Evolutionary conservation across 192 early-diverging fungal species (phyloP).

Genomic region (Rhizoclosmatium globosum): DNA sequence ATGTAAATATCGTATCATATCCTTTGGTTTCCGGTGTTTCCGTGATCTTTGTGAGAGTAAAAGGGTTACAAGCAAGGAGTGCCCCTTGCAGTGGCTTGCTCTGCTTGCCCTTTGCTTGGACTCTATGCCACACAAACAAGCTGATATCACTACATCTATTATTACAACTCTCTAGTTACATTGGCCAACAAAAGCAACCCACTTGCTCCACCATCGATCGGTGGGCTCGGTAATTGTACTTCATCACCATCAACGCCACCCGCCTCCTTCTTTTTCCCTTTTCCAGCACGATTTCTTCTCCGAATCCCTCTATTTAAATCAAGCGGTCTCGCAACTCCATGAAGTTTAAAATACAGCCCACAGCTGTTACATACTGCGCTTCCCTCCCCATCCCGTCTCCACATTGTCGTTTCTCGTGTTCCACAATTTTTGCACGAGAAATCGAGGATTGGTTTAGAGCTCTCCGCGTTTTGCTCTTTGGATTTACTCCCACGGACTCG

Average conservation of each 20-base stretch:
- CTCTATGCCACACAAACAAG: not conserved
- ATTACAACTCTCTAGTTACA: not conserved
- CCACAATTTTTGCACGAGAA: conserved; percentile 51
- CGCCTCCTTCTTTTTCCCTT: conserved; percentile 36
- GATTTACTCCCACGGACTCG: not conserved
- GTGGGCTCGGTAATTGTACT: not conserved
- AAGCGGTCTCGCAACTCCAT: conserved; percentile 77
- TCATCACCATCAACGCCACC: not conserved
- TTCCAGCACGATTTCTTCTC: conserved; percentile 62
- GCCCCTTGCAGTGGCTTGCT: too few species aligned
- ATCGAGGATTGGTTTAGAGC: conserved; percentile 34
- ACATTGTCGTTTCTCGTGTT: conserved; percentile 55
- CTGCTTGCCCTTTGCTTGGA: not conserved
- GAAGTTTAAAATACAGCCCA: conserved; percentile 88
- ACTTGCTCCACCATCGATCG: not conserved
- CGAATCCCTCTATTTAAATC: conserved; percentile 75
- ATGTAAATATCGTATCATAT: too few species aligned
- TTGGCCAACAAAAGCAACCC: not conserved
- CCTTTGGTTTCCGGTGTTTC: too few species aligned
- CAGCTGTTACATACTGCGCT: conserved; percentile 65
- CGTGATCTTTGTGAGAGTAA: too few species aligned
- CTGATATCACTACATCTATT: not conserved
- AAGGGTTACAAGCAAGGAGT: too few species aligned
- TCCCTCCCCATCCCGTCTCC: conserved; percentile 49
- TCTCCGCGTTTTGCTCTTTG: not conserved